These are phyloP conservation scores for Aspergillus awamori DNA, from an alignment of 2,329 filamentous ascomycete species.

Conservation along the genomic window DNA sequence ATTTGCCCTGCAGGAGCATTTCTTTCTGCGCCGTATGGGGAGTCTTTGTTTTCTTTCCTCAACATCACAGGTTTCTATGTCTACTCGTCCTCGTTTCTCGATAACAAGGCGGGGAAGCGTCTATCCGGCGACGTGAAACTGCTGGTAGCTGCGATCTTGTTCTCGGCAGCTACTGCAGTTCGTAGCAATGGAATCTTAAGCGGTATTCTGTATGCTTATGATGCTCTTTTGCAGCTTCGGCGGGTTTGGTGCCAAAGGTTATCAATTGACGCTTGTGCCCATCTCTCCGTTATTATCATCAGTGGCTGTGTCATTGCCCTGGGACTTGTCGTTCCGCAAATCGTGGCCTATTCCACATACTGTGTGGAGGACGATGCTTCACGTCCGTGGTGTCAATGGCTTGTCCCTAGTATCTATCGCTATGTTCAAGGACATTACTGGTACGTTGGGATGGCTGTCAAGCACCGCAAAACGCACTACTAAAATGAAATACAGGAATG, in stretches of 20 bases:
- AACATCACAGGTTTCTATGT: slow-evolving; percentile 73
- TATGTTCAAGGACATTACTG: slow-evolving; percentile 92
- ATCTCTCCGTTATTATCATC: slow-evolving; percentile 61
- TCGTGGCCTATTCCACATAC: slow-evolving; percentile 71
- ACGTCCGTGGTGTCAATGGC: slow-evolving; percentile 73
- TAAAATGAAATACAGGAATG: slow-evolving; percentile 65
- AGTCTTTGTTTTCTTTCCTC: slow-evolving; percentile 76
- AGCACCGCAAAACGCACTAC: neutral
- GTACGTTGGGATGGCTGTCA: slow-evolving; percentile 54
- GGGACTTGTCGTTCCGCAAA: slow-evolving; percentile 73
- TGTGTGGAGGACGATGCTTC: slow-evolving; percentile 52
- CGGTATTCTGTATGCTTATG: slow-evolving; percentile 73
- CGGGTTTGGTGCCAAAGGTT: slow-evolving; percentile 45
- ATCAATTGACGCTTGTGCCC: slow-evolving; percentile 49
- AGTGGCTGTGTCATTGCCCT: slow-evolving; percentile 69
- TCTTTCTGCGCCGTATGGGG: slow-evolving; percentile 81
- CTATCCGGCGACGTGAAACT: slow-evolving; percentile 52
- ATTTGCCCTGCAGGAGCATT: slow-evolving; percentile 88
- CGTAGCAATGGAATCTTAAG: slow-evolving; percentile 86
- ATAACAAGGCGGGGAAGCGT: slow-evolving; percentile 33
- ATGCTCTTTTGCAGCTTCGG: slow-evolving; percentile 52
- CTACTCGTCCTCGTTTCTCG: slow-evolving; percentile 58
- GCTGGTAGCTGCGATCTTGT: slow-evolving; percentile 66
- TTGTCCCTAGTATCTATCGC: slow-evolving; percentile 83
- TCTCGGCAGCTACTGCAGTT: slow-evolving; percentile 72